phyloP scores from a whole-genome alignment of 345 rosid species.

The Populus davidiana region DNA sequence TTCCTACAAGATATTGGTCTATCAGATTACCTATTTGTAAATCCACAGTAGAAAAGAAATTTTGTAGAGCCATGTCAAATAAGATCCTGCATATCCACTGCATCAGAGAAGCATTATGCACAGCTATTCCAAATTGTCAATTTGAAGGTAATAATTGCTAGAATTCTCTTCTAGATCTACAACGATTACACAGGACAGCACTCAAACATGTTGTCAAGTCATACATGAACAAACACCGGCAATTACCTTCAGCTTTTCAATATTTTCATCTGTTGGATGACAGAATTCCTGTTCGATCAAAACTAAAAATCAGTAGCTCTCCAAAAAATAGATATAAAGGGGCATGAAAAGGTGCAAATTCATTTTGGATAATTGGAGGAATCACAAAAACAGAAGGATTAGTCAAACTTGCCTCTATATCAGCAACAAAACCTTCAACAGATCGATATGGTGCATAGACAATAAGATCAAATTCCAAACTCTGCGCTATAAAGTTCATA shows the following conservation, averaged over 20 bases:
- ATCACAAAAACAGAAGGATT: background rate
- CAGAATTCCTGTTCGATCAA: slow-evolving; percentile 52
- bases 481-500: slow-evolving; percentile 46
- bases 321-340: background rate
- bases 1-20: slow-evolving; percentile 42
- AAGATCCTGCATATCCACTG: background rate
- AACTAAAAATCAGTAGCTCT: slow-evolving; percentile 14
- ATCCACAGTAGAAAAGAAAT: background rate
- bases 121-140: slow-evolving; percentile 1
- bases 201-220: background rate
- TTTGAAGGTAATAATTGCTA: background rate
- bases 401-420: slow-evolving; percentile 56
- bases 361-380: background rate
- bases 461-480: slow-evolving; percentile 94
- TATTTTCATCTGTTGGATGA: slow-evolving; percentile 49
- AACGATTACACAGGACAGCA: background rate
- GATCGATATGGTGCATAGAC: slow-evolving; percentile 93
- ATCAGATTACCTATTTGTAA: background rate
- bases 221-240: background rate
- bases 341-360: background rate
- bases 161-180: background rate
- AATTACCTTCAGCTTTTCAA: slow-evolving; percentile 61
- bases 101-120: slow-evolving; percentile 1
- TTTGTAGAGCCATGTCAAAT: background rate
- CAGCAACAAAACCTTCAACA: slow-evolving; percentile 78